A percentile compares a stretch with the other conserved stretches of the same genome.
These are phyloP conservation scores for Haplosporangium sp. DNA, from an alignment of 371 early-diverging fungal genomes.

Conservation along the genomic window DNA sequence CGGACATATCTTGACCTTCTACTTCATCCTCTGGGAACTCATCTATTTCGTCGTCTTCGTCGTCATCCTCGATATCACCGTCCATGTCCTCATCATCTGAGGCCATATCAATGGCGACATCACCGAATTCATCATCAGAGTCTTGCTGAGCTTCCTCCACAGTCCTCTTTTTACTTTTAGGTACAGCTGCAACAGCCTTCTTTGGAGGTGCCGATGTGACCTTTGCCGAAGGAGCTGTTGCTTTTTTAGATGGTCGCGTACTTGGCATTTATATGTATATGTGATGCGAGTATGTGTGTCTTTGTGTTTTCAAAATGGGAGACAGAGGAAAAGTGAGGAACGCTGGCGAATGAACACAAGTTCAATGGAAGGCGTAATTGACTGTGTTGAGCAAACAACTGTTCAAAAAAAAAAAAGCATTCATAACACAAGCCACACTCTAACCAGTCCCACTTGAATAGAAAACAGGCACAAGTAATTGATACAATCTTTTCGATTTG, in stretches of 20 bases:
- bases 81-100: constrained; percentile 67
- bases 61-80: constrained; percentile 62
- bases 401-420: constrained; percentile 12
- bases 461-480: constrained; percentile 5
- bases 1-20: constrained; percentile 52
- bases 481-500: constrained; percentile 26
- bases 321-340: background rate
- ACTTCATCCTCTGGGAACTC: constrained; percentile 42
- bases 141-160: constrained; percentile 36
- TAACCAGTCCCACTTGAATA: background rate
- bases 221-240: constrained; percentile 2
- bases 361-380: too few relatives aligned
- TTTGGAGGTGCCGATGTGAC: constrained; percentile 21
- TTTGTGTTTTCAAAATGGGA: background rate
- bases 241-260: constrained; percentile 33
- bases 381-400: background rate
- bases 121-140: constrained; percentile 57
- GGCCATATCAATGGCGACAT: constrained; percentile 64
- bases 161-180: constrained; percentile 53
- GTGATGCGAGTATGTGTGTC: background rate
- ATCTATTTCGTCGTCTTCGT: constrained; percentile 51
- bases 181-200: constrained; percentile 10
- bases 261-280: constrained; percentile 22
- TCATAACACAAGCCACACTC: constrained; percentile 24
- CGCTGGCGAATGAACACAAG: background rate